Evolutionary conservation across 2,329 filamentous ascomycete genomes (phyloP), one percentile per base, ranked within the genome.

Genomic region (Botrytis medusae): DNA sequence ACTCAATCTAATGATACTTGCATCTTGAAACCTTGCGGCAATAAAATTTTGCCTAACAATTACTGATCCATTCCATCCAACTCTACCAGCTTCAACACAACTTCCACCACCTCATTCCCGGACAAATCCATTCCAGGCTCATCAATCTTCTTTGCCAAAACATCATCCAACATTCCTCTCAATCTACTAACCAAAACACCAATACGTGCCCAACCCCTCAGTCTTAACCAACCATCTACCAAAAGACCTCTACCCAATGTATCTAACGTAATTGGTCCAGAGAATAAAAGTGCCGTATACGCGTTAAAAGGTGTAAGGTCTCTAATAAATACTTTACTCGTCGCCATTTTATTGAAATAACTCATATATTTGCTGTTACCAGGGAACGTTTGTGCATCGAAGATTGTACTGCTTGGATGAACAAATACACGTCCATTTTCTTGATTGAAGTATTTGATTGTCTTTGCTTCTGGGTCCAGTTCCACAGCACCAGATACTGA

Each of bases 261-360:
- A 83, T 98, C 96, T 4, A 98, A 89, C 74, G 90, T 89, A 69
- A 98, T 94, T 2, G 89, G 86, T 0, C 96, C 96, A 1, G 91
- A 92, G 82, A 99, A 98, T 73, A 99, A 87, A 40, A 99, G 88
- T 48, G 98, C 85, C 0, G 92, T 92, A 81, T 95, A 98, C 0
- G 92, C 90, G 79, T 97, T 98, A 82, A 98, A 95, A 1, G 96
- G 96, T 22, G 95, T 98, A 64, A 98, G 83, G 79, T 98, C 95
- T 34, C 95, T 87, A 37, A 98, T 90, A 80, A 97, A 98, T 3
- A 97, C 89, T 84, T 98, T 98, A 80, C 89, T 92, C 1, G 95
- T 98, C 5, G 92, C 90, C 84, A 98, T 96, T 83, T 97, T 94
- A 70, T 88, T 93, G 82, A 98, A 98, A 82, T 97, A 98, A 71